Evolutionary conservation across 805 yeast species (phyloP).

Genomic region (Zygotorulaspora chibaensis): DNA sequence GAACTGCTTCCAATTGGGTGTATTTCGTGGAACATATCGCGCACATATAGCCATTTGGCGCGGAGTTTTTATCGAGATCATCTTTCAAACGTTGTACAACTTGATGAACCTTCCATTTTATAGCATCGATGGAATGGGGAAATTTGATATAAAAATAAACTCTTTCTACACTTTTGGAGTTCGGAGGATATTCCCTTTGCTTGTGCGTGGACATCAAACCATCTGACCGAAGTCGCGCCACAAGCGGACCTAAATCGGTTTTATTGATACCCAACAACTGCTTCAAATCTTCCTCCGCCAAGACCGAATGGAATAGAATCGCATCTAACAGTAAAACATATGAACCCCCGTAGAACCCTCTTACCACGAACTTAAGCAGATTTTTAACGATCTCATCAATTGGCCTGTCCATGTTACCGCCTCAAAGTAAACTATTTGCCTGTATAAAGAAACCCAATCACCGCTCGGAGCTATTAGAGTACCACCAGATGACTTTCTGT

Average conservation of each 20-base stretch:
- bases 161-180: slow-evolving; percentile 61
- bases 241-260: slow-evolving; percentile 78
- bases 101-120: slow-evolving; percentile 93
- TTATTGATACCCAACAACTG: slow-evolving; percentile 77
- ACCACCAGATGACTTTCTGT: too few species aligned
- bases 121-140: slow-evolving; percentile 91
- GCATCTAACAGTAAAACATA: slow-evolving; percentile 85
- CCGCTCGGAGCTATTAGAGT: too few species aligned
- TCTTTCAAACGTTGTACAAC: slow-evolving; percentile 74
- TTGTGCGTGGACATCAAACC: slow-evolving; percentile 65
- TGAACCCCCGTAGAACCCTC: slow-evolving; percentile 86
- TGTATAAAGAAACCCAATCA: too few species aligned
- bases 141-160: slow-evolving; percentile 83
- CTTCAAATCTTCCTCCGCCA: slow-evolving; percentile 87
- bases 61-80: slow-evolving; percentile 77
- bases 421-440: not conserved
- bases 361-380: slow-evolving; percentile 68
- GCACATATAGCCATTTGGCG: slow-evolving; percentile 92
- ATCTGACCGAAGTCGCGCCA: slow-evolving; percentile 81
- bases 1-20: slow-evolving; percentile 82
- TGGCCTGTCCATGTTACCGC: slow-evolving; percentile 31
- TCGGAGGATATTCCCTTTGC: slow-evolving; percentile 66
- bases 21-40: slow-evolving; percentile 79
- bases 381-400: slow-evolving; percentile 41
- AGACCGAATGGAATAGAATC: slow-evolving; percentile 76